Conservation (phyloP, 1,284 basidiomycete species). For the Cutaneotrichosporon curvatum region DNA sequence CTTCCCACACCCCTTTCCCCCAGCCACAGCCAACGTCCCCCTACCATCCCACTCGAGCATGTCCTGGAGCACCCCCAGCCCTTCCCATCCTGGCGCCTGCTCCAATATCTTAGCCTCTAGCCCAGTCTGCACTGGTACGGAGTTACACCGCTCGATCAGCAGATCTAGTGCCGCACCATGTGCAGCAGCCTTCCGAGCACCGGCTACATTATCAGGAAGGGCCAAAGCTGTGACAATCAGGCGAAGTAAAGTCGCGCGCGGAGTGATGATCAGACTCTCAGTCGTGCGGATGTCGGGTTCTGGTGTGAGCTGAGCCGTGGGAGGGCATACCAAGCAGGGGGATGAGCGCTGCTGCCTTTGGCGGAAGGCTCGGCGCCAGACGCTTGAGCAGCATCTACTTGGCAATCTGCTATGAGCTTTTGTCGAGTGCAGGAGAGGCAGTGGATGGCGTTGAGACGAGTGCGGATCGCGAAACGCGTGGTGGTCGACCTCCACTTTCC, state of each 20-base stretch:
- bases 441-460: too few species aligned
- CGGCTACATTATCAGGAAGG: neutral
- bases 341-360: conserved; percentile 20
- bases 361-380: conserved; percentile 19
- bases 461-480: too few species aligned
- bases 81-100: conserved; percentile 20
- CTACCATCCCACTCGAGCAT: conserved; percentile 18
- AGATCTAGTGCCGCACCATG: conserved; percentile 18
- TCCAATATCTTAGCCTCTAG: neutral
- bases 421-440: too few species aligned
- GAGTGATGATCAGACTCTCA: conserved; percentile 35
- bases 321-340: conserved; percentile 24
- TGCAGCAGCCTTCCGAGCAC: neutral
- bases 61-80: conserved; percentile 24
- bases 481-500: too few species aligned
- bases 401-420: too few species aligned
- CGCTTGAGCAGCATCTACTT: conserved; percentile 41
- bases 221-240: conserved; percentile 6
- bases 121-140: neutral
- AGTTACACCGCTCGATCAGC: conserved; percentile 7
- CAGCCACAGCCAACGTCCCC: conserved; percentile 36
- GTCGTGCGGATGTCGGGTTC: conserved; percentile 28
- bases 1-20: conserved; percentile 34
- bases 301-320: conserved; percentile 3
- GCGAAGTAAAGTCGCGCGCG: conserved; percentile 11